These are phyloP conservation scores for Elsinoe ampelina DNA, from an alignment of 2,329 filamentous ascomycete genomes.

Conservation along the genomic window DNA sequence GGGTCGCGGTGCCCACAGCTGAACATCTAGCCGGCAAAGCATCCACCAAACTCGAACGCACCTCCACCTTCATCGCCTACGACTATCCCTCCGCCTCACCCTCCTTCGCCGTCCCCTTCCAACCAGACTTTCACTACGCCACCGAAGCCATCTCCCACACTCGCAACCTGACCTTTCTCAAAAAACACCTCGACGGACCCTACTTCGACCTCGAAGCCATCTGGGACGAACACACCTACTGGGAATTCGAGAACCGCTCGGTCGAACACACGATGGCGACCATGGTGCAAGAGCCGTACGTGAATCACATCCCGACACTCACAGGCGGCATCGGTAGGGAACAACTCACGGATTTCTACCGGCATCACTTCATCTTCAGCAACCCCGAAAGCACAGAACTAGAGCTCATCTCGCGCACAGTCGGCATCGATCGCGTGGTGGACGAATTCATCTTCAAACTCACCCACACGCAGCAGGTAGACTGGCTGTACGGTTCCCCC, in stretches of 20 bases:
- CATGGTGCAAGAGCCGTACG: constrained; percentile 71
- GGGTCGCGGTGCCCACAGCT: constrained; percentile 20
- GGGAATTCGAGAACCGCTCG: constrained; percentile 59
- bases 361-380: constrained; percentile 63
- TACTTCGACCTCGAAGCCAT: constrained; percentile 57
- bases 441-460: constrained; percentile 39
- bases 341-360: constrained; percentile 58
- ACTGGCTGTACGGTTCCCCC: constrained; percentile 47
- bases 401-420: constrained; percentile 60
- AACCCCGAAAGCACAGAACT: constrained; percentile 60
- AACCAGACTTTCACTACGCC: constrained; percentile 42
- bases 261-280: constrained; percentile 70
- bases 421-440: constrained; percentile 56
- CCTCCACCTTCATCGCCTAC: constrained; percentile 25
- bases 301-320: constrained; percentile 65
- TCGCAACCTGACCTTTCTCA: constrained; percentile 55
- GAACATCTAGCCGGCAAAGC: constrained; percentile 21
- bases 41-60: constrained; percentile 16
- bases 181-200: constrained; percentile 52
- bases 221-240: constrained; percentile 69
- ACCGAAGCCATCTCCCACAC: constrained; percentile 57
- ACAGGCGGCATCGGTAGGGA: constrained; percentile 59
- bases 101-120: constrained; percentile 43
- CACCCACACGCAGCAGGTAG: constrained; percentile 42
- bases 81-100: constrained; percentile 39